phyloP scores from a whole-genome alignment of 768 basidiomycete species.

The Leccinellum albellum region DNA sequence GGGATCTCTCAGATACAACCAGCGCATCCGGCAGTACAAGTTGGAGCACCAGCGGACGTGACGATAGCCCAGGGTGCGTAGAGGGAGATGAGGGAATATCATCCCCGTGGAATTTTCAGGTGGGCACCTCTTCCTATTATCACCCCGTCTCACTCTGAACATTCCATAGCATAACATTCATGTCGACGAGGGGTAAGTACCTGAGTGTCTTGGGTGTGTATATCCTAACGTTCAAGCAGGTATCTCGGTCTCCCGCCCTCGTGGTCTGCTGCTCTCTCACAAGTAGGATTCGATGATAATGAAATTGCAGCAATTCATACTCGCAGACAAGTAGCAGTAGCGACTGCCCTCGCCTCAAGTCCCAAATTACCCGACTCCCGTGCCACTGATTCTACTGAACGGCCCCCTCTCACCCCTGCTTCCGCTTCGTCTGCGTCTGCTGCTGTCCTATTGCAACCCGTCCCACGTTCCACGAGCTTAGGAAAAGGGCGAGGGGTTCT shows the following conservation, averaged over 20 bases:
- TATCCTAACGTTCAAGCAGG: conserved; percentile 28
- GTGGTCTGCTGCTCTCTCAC: conserved; percentile 59
- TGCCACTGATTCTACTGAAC: neutral
- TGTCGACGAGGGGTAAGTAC: conserved; percentile 66
- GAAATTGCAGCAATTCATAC: conserved; percentile 62
- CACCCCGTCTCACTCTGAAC: neutral
- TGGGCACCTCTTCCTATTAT: conserved; percentile 19
- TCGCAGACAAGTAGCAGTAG: conserved; percentile 28
- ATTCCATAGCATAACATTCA: conserved; percentile 66
- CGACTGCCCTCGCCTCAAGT: neutral
- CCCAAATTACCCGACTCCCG: neutral
- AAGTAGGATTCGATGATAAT: conserved; percentile 63
- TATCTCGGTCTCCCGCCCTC: conserved; percentile 69
- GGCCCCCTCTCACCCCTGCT: conserved; percentile 20
- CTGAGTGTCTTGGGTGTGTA: conserved; percentile 30
- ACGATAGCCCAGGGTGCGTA: neutral
- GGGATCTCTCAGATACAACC: conserved; percentile 24
- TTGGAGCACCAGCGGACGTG: conserved; percentile 14
- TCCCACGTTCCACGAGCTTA: conserved; percentile 26
- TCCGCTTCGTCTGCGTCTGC: conserved; percentile 24
- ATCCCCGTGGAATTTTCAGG: conserved; percentile 74
- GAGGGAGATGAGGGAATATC: conserved; percentile 61
- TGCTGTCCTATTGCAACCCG: conserved; percentile 16
- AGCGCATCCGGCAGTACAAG: conserved; percentile 17
- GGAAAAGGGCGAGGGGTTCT: conserved; percentile 5